Conservation (phyloP, 306 rosid genomes). For the Prunus davidiana region DNA sequence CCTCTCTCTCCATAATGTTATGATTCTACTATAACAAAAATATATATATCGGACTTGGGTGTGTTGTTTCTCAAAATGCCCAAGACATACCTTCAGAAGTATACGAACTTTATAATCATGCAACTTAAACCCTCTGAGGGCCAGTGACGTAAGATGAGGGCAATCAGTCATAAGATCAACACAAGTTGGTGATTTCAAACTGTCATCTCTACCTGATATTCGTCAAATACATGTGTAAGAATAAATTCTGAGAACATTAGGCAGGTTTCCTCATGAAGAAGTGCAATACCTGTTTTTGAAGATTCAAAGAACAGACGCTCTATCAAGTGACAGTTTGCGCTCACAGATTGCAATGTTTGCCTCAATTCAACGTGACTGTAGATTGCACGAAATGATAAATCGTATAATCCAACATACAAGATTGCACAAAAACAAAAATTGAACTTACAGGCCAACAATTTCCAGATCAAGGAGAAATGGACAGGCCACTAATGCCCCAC, state of each 20-base stretch:
- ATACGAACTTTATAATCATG: conserved; percentile 87
- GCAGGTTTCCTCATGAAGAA: conserved; percentile 16
- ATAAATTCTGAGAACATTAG: conserved; percentile 15
- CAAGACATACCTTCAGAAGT: conserved; percentile 70
- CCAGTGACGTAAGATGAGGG: conserved; percentile 77
- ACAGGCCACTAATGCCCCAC: conserved; percentile 71
- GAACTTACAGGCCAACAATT: conserved; percentile 91
- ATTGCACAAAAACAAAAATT: conserved; percentile 17
- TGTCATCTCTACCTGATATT: conserved; percentile 91
- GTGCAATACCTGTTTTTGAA: conserved; percentile 70
- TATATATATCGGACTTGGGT: not conserved
- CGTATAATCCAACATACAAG: conserved; percentile 12
- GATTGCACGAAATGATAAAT: conserved; percentile 17
- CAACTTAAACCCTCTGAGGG: conserved; percentile 93
- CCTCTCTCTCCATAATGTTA: not conserved
- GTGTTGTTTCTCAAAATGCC: conserved; percentile 8
- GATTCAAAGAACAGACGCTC: conserved; percentile 94
- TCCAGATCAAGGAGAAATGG: conserved; percentile 91
- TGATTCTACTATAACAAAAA: not conserved
- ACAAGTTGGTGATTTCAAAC: conserved; percentile 87
- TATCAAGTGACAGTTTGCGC: conserved; percentile 69
- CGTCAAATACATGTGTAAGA: conserved; percentile 32
- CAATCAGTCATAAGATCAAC: conserved; percentile 63
- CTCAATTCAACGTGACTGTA: conserved; percentile 89
- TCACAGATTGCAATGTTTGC: conserved; percentile 87